Evolutionary conservation across 169 alveolate genomes (phyloP).

Genomic region (Plasmodium knowlesi): DNA sequence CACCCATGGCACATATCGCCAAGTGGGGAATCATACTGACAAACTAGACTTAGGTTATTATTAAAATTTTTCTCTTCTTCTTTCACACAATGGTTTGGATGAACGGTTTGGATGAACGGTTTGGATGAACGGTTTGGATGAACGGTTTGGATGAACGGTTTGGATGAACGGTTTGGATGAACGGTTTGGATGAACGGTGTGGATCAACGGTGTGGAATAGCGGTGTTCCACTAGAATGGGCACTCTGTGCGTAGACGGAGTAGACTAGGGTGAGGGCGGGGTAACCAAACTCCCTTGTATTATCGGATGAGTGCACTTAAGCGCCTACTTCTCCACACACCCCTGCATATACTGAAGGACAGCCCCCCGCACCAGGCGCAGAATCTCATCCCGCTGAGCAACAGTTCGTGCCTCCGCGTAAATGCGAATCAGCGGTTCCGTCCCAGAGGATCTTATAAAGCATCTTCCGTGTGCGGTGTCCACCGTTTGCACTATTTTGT

Average conservation of each 20-base stretch:
- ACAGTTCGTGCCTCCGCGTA: constrained; percentile 86
- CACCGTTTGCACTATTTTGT: constrained; percentile 22
- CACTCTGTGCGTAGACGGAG: background rate
- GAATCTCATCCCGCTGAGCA: constrained; percentile 78
- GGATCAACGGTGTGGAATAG: too few species aligned
- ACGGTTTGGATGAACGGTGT: too few species aligned
- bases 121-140: too few species aligned
- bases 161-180: too few species aligned
- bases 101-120: too few species aligned
- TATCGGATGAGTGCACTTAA: background rate
- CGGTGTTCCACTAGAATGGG: background rate
- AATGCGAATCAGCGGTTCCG: constrained; percentile 79
- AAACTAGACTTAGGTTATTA: background rate
- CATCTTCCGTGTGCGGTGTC: constrained; percentile 74
- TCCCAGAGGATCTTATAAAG: constrained; percentile 84
- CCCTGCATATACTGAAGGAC: constrained; percentile 17
- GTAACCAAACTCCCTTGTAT: background rate
- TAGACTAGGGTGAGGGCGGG: background rate
- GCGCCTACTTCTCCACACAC: background rate
- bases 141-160: too few species aligned
- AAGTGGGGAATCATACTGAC: background rate
- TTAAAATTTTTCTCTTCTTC: too few species aligned
- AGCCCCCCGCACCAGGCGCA: constrained; percentile 16
- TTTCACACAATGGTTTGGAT: background rate
- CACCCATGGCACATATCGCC: background rate